Evolutionary conservation across 2,329 filamentous ascomycete species (phyloP), one percentile per base, ranked within the genome.

Genomic region (Xylaria sp.): DNA sequence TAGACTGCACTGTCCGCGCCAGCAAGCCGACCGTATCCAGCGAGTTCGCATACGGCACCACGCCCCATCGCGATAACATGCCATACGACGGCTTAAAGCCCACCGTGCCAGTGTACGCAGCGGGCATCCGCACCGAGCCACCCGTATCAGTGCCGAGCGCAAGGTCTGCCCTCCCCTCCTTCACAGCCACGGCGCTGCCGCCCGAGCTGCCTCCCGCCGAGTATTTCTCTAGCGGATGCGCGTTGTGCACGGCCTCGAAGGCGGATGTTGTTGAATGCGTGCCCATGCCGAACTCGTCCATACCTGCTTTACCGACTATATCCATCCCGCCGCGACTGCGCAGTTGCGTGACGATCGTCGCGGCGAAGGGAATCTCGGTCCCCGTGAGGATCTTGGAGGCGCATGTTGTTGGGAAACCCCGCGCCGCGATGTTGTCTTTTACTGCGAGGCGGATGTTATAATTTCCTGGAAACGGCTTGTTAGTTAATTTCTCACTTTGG

Each of bases 231-330:
- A 76, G 67, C 0, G 76, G 81, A 60, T 82, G 79, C 8, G 81
- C 82, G 69, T 86, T 89, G 60, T 78, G 82, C 4, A 95, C 91
- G 0, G 87, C 78, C 1, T 92, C 92, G 73, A 90, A 89, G 63
- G 84, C 81, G 0, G 93, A 94, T 74, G 90, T 82, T 23, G 84
- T 86, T 1, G 90, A 91, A 77, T 97, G 91, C 9, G 93, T 97
- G 2, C 94, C 94, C 94, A 97, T 97, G 32, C 94, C 94, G 78
- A 97, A 97, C 78, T 97, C 96, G 80, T 98, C 96, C 84, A 98
- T 89, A 78, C 97, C 97, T 2, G 93, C 94, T 80, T 97, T 97
- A 7, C 91, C 91, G 1, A 90, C 84, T 1, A 95, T 78, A 6
- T 86, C 78, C 6, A 88, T 89, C 48, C 91, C 91, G 5, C 91